These are phyloP conservation scores for Prillingera fragicola DNA, from an alignment of 1,284 basidiomycete genomes.

Conservation along the genomic window DNA sequence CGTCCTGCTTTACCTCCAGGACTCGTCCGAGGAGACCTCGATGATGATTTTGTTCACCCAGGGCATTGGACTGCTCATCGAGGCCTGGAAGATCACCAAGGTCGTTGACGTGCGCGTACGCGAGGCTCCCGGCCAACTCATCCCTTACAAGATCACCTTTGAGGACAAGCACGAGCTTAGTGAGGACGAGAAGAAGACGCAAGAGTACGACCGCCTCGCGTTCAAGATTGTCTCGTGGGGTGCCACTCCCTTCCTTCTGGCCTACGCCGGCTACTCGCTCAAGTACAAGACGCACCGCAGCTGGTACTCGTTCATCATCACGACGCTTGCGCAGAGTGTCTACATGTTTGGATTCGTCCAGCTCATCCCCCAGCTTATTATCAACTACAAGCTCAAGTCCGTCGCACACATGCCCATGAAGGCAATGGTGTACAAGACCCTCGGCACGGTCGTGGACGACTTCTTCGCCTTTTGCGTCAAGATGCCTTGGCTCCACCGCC, in stretches of 20 bases:
- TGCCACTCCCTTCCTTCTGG: constrained; percentile 75
- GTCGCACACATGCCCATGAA: constrained; percentile 60
- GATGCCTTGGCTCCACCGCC: constrained; percentile 84
- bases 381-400: constrained; percentile 92
- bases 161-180: constrained; percentile 87
- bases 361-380: constrained; percentile 77
- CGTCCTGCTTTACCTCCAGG: constrained; percentile 86
- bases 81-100: constrained; percentile 84
- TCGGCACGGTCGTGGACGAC: constrained; percentile 67
- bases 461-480: constrained; percentile 78
- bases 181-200: constrained; percentile 96
- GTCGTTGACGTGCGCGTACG: constrained; percentile 76
- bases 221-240: constrained; percentile 74
- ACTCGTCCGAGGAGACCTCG: constrained; percentile 87
- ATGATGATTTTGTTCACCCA: constrained; percentile 93
- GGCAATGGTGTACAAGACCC: constrained; percentile 91
- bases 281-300: constrained; percentile 62
- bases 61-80: constrained; percentile 78
- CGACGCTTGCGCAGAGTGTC: constrained; percentile 51
- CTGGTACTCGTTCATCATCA: constrained; percentile 93
- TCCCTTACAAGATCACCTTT: constrained; percentile 77
- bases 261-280: constrained; percentile 78
- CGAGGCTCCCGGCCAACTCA: constrained; percentile 55
- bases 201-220: constrained; percentile 62
- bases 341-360: constrained; percentile 94